These are phyloP conservation scores for Clohesyomyces aquaticus DNA, from an alignment of 495 filamentous ascomycete genomes.

Conservation along the genomic window DNA sequence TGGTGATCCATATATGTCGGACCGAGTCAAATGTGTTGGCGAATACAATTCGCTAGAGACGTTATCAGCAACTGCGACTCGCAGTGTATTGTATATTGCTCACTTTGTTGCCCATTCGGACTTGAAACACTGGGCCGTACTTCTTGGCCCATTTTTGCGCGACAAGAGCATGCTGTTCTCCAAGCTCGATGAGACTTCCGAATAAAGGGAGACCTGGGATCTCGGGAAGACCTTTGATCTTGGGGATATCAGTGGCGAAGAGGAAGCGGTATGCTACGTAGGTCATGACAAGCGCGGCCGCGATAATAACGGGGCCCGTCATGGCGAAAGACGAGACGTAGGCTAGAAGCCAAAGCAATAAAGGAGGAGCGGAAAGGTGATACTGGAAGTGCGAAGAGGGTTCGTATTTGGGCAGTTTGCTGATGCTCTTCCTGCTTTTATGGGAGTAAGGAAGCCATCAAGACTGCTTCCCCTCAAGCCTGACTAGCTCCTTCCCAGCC, in stretches of 20 bases:
- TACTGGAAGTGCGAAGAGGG: not conserved
- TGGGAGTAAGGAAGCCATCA: not conserved
- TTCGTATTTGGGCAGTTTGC: not conserved
- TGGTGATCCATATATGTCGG: constrained; percentile 70
- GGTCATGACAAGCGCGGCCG: constrained; percentile 33
- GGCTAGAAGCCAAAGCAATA: not conserved
- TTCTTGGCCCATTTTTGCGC: constrained; percentile 61
- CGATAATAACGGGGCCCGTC: constrained; percentile 17
- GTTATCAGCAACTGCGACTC: not conserved
- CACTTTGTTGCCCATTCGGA: constrained; percentile 67
- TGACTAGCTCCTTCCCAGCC: not conserved
- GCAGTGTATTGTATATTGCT: not conserved
- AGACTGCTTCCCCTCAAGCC: not conserved
- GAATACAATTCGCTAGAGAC: constrained; percentile 63
- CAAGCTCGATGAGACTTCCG: constrained; percentile 64
- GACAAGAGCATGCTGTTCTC: constrained; percentile 58
- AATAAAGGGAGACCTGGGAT: constrained; percentile 67
- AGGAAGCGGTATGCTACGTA: constrained; percentile 59
- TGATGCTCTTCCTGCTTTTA: not conserved
- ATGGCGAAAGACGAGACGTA: no score
- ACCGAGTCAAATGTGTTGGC: constrained; percentile 72
- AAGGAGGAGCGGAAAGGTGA: not conserved
- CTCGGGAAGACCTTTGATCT: constrained; percentile 67
- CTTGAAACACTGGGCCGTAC: constrained; percentile 69
- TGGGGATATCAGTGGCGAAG: constrained; percentile 62